Evolutionary conservation across 2,329 filamentous ascomycete species (phyloP), one percentile per base, ranked within the genome.

Genomic region (Cryphonectria japonica): DNA sequence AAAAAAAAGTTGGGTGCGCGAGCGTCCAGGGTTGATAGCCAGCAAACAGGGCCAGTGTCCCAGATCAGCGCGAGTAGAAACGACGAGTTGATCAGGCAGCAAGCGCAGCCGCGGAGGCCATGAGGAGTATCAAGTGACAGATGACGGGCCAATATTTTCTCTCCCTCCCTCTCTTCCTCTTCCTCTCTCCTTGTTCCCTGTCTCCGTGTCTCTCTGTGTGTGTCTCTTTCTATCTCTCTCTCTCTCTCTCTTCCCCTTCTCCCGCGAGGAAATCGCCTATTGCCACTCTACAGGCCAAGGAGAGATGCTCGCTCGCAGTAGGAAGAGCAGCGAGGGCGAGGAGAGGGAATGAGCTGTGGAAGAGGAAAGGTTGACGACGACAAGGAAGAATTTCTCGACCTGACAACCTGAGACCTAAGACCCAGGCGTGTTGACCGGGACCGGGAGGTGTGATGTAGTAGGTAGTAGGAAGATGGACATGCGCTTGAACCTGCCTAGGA

Each of bases 81-180:
- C 76, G 76, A 77, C 76, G 76, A 77, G 76, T 61, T 76, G 76
- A 76, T 80, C 78, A 80, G 75, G 78, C 75, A 76, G 76, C 77
- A 77, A 75, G 76, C 75, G 76, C 75, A 77, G 75, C 75, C 76
- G 78, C 76, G 76, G 75, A 76, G 75, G 76, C 78, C 69, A 72
- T 72, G 69, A 69, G 59, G 26, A 37, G 52, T 39, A 32, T 37
- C 64, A 59, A 32, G 37, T 41, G 54, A n/a, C 37, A 63, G 37
- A 43, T 41, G 61, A 13, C 37, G 29, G 32, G 22, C 61, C 32
- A 63, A 46, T 16, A 19, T 37, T n/a, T 13, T 41, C 43, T 19
- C 3, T 19, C 43, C 22, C 43, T 50, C 4, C 2, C 46, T 50
- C 46, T 50, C 41, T 43, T 5, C 8, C 16, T n/a, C 46, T 50